These are phyloP conservation scores for barrel medic (Medicago truncatula) DNA, from an alignment of 306 rosid species.

Conservation along the genomic window DNA sequence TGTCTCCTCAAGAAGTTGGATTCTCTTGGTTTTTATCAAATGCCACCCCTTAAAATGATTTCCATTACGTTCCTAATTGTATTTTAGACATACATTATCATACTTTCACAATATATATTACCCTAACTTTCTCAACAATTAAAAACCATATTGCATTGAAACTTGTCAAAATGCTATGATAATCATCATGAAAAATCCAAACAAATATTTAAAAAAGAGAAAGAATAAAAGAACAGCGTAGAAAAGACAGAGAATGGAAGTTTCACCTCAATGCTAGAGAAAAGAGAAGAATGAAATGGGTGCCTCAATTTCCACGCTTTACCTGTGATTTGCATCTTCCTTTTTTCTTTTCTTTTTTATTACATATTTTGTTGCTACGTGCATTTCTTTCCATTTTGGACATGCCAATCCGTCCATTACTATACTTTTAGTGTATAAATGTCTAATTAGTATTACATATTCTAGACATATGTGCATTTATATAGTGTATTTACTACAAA, in stretches of 20 bases:
- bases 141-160: neutral
- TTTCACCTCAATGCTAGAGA: constrained; percentile 7
- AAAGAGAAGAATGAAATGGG: neutral
- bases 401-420: too few relatives aligned
- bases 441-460: too few relatives aligned
- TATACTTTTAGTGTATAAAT: too few relatives aligned
- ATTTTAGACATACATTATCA: too few relatives aligned
- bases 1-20: too few relatives aligned
- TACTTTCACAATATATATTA: neutral
- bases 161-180: neutral
- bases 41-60: too few relatives aligned
- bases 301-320: neutral
- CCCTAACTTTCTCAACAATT: neutral
- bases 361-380: too few relatives aligned
- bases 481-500: too few relatives aligned
- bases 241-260: neutral
- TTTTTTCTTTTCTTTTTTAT: neutral
- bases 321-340: neutral
- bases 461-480: too few relatives aligned
- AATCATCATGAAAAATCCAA: neutral
- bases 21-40: too few relatives aligned
- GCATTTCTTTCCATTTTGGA: too few relatives aligned
- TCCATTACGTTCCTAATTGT: too few relatives aligned
- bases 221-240: neutral
- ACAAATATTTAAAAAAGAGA: neutral